Conservation (phyloP, 2,329 filamentous ascomycete species). For the Cytospora piceae region DNA sequence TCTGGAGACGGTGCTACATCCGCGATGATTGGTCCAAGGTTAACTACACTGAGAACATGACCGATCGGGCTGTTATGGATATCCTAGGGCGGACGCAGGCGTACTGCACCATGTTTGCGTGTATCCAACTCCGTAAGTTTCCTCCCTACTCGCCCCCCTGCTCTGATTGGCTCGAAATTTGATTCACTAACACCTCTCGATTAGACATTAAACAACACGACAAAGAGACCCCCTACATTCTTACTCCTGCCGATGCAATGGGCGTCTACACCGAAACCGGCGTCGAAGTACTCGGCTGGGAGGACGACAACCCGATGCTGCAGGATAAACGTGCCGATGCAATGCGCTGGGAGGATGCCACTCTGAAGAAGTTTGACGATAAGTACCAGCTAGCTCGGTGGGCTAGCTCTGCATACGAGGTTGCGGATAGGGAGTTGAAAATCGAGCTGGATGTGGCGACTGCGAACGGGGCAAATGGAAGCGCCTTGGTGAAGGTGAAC, state of each 20-base stretch:
- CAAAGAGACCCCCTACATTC: slow-evolving; percentile 48
- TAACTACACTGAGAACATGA: slow-evolving; percentile 76
- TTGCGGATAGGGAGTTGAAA: slow-evolving; percentile 37
- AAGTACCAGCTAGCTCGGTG: slow-evolving; percentile 73
- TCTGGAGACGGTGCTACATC: slow-evolving; percentile 87
- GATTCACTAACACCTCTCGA: slow-evolving; percentile 38
- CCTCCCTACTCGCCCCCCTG: neutral
- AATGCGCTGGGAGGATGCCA: slow-evolving; percentile 72
- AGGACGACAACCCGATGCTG: slow-evolving; percentile 62
- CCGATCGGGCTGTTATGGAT: slow-evolving; percentile 68
- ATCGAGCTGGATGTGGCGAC: slow-evolving; percentile 15
- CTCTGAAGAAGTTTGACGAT: slow-evolving; percentile 66
- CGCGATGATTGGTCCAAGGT: slow-evolving; percentile 83
- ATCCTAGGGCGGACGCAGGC: slow-evolving; percentile 68
- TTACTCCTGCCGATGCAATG: slow-evolving; percentile 57
- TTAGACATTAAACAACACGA: slow-evolving; percentile 40
- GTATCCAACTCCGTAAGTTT: slow-evolving; percentile 67
- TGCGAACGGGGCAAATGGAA: slow-evolving; percentile 23
- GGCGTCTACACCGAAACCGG: slow-evolving; percentile 66
- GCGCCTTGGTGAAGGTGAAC: slow-evolving; percentile 17
- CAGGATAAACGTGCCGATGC: slow-evolving; percentile 70
- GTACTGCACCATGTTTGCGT: slow-evolving; percentile 67
- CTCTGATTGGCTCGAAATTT: neutral
- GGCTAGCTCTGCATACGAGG: slow-evolving; percentile 48
- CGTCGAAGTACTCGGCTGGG: slow-evolving; percentile 58